Evolutionary conservation across 345 rosid species (phyloP), one percentile per base, ranked within the genome.

Genomic region (Aethionema arabicum): DNA sequence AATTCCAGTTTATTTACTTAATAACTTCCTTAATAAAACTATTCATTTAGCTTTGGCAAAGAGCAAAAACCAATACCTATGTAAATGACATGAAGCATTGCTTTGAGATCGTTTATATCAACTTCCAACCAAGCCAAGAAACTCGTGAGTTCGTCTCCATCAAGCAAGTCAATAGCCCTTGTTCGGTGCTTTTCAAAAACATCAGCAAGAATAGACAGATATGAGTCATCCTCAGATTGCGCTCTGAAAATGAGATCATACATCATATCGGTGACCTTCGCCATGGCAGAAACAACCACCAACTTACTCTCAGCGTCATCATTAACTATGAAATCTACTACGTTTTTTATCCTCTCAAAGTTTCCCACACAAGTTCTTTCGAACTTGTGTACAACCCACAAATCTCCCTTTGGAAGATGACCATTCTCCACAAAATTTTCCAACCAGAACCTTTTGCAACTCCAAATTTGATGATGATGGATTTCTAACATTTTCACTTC

Each of bases 231-330:
- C 21, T 95, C 74, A 29, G 85, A 75, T 65, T 89, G 88, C 49
- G 98, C 96, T 82, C 80, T 85, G 56, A 73, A 10, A 53, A 92
- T 83, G 56, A 92, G 90, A 63, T 85, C 91, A 68, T 85, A 92
- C 89, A 92, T 92, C 96, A 89, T 86, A 72, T 92, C 96, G 5
- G 98, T 92, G 59, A 92, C 98, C 75, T 87, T 90, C 1, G 97
- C 85, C 99, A 93, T 85, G 21, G 99, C 96, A 11, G 95, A 93
- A 39, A 93, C 99, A 59, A 93, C 91, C 29, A 83, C 83, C 77
- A 93, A 77, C 79, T 90, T 90, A 81, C 83, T 81, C 70, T 83
- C 81, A 2, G 90, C 70, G 8, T 44, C 75, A 76, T 93, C 96
- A 31, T 67, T 78, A 27, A 79, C 46, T 4, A 93, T 77, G 8